Percentiles rank a stretch among this genome's conserved stretches.
phyloP scores from a whole-genome alignment of 208 protist genomes.

The Leishmania guyanensis region DNA sequence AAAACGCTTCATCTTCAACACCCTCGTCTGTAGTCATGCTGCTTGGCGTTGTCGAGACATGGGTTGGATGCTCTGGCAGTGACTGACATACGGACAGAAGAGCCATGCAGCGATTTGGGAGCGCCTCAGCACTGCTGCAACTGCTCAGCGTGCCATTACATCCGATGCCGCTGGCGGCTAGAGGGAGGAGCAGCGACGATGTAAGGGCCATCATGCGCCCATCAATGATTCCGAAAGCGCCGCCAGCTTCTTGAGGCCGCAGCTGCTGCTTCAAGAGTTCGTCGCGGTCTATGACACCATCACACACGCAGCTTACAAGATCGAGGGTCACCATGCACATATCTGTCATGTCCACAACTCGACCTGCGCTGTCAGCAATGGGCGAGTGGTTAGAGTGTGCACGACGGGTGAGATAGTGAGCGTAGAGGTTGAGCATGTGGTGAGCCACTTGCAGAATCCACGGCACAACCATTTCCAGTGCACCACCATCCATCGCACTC shows the following conservation, averaged over 20 bases:
- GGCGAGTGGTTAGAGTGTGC: neutral
- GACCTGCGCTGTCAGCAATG: neutral
- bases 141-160: neutral
- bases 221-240: conserved; percentile 1
- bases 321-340: conserved; percentile 52
- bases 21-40: neutral
- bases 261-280: conserved; percentile 16
- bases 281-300: conserved; percentile 41
- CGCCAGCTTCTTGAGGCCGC: conserved; percentile 2
- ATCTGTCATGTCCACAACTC: conserved; percentile 39
- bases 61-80: conserved; percentile 15
- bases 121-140: conserved; percentile 1
- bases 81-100: conserved; percentile 24
- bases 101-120: conserved; percentile 26
- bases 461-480: conserved; percentile 21
- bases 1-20: conserved; percentile 1
- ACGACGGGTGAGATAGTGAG: conserved; percentile 11
- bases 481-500: conserved; percentile 18
- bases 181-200: conserved; percentile 11
- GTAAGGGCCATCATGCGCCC: conserved; percentile 17
- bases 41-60: neutral
- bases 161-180: neutral
- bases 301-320: conserved; percentile 54
- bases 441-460: conserved; percentile 35
- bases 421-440: conserved; percentile 27